A percentile compares a stretch with the other conserved stretches of the same genome.
Evolutionary conservation across 108 stramenopile genomes (phyloP).

Genomic region (Phaeodactylum tricornutum): DNA sequence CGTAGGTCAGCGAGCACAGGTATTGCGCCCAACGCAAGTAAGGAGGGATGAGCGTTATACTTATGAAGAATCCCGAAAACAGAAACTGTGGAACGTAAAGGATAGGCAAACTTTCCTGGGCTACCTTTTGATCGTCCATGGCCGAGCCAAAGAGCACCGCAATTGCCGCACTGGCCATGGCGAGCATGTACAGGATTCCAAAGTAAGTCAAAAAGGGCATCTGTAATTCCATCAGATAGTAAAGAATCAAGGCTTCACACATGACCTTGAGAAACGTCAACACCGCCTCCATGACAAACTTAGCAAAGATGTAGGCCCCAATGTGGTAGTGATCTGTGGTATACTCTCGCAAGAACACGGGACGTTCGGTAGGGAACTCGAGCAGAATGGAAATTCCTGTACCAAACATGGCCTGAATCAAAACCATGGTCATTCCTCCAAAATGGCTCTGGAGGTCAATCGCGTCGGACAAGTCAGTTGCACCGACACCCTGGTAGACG

Average conservation of each 20-base stretch:
- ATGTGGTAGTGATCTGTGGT: conserved; percentile 48
- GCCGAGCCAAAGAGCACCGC: conserved; percentile 55
- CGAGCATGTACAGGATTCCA: conserved; percentile 32
- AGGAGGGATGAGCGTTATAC: conserved; percentile 40
- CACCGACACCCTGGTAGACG: conserved; percentile 52
- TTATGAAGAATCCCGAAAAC: conserved; percentile 76
- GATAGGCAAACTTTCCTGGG: conserved; percentile 54
- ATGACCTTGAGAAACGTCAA: too few species aligned
- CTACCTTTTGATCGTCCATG: conserved; percentile 48
- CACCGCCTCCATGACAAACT: conserved; percentile 54
- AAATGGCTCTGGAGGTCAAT: conserved; percentile 51
- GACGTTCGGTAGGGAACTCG: conserved; percentile 55
- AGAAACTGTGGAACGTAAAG: conserved; percentile 81
- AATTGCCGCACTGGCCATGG: conserved; percentile 60
- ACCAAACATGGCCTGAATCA: conserved; percentile 38
- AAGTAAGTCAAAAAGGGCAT: conserved; percentile 22
- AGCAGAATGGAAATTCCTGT: conserved; percentile 23
- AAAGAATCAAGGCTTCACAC: conserved; percentile 46
- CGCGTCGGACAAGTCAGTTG: conserved; percentile 6
- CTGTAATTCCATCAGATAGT: conserved; percentile 58
- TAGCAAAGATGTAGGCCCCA: conserved; percentile 68
- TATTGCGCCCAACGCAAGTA: conserved; percentile 69
- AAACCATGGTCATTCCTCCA: conserved; percentile 49
- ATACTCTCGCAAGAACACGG: conserved; percentile 65
- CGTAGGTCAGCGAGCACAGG: conserved; percentile 56